A percentile compares a stretch with the other conserved stretches of the same genome.
Evolutionary conservation across 1,139 yeast species (phyloP).

Genomic region (Debaryomycetaceae sp.): DNA sequence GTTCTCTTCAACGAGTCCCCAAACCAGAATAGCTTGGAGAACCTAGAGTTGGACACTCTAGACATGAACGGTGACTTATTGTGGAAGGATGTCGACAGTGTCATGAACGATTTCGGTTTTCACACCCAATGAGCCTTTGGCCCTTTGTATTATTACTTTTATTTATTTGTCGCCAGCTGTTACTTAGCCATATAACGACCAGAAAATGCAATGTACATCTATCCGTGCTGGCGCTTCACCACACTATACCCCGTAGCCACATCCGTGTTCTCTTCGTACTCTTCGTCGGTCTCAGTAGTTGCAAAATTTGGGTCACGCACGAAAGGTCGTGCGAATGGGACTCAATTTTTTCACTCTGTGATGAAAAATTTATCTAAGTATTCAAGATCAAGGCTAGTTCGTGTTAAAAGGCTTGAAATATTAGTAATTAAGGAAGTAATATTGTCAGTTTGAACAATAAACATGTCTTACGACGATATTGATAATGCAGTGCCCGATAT

Average conservation of each 20-base stretch:
- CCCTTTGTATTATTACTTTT: neutral
- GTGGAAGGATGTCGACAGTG: constrained; percentile 88
- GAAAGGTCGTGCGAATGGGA: constrained; percentile 5
- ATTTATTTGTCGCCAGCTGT: constrained; percentile 1
- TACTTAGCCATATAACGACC: neutral
- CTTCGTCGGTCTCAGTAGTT: neutral
- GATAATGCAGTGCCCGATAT: constrained; percentile 84
- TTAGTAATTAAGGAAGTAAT: neutral
- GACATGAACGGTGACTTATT: constrained; percentile 58
- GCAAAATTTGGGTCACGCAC: neutral
- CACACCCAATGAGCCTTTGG: constrained; percentile 30
- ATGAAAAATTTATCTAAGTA: constrained; percentile 15
- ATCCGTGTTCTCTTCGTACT: neutral
- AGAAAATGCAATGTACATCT: neutral
- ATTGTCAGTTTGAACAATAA: constrained; percentile 2
- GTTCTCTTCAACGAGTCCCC: constrained; percentile 22
- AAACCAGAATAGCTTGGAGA: constrained; percentile 22
- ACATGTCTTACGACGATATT: constrained; percentile 61
- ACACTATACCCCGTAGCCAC: neutral
- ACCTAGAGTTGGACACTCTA: constrained; percentile 39
- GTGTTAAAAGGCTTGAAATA: neutral
- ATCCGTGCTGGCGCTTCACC: neutral
- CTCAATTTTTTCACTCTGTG: constrained; percentile 5
- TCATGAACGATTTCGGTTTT: constrained; percentile 94
- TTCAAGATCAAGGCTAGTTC: neutral